Base-by-base conservation (phyloP, 2,329 filamentous ascomycete species). In the Cladosporium sp. region DNA sequence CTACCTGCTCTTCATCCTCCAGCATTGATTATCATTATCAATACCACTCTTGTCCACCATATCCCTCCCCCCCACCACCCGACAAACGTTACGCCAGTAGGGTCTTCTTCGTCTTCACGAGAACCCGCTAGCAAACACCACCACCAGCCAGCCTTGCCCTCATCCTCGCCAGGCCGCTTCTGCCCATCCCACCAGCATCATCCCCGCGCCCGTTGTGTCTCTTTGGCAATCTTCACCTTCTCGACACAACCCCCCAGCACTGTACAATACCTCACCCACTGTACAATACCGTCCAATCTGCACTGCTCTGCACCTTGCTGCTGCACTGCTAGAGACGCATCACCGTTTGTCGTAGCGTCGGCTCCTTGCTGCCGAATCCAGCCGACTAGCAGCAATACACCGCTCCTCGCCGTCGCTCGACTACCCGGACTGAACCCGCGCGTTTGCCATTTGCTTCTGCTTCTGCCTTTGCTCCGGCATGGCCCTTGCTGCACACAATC, bases 401-500 rank as follows among this genome's bases (percentile, higher is more conserved):
- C 45, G 45, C 45, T 40, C 43, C 43, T 46, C 36, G 16, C 36
- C 45, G 45, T 33, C 36, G 27, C 45, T 48, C 45, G 45, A 48
- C 19, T 35, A 36, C 45, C 45, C 45, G 45, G 45, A 30, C 35
- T 48, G 25, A 13, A 27, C 15, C 45, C 36, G 45, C 36, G 40
- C 36, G 25, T 35, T 32, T 40, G 45, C 35, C 45, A 27, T 48
- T 48, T 48, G 45, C 39, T 35, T 39, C 36, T 48, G 15, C 25
- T 16, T 48, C 35, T 35, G 15, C 25, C 18, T 48, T 25, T 35
- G 43, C 43, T 35, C 33, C 43, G 43, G 43, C 45, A 48, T 48
- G 45, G 45, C 45, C 45, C 45, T 48, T 48, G 45, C 45, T 48
- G 45, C 45, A 48, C 45, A 16, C 45, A 48, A 48, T 36, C 45